Evolutionary conservation across 495 filamentous ascomycete species (phyloP).

Genomic region (Trichoderma asperelloides): DNA sequence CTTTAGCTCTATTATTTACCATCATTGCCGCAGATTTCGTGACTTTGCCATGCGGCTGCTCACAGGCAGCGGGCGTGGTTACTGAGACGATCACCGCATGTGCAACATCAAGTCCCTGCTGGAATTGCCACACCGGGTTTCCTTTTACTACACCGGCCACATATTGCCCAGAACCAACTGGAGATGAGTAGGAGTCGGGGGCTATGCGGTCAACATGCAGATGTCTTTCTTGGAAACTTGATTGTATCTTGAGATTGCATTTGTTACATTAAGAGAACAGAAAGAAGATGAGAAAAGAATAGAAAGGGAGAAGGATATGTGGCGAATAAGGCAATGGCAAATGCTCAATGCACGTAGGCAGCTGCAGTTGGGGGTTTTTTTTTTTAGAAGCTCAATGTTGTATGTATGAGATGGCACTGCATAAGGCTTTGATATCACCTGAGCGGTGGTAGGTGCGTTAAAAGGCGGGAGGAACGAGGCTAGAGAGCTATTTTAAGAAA

Average conservation of each 20-base stretch:
- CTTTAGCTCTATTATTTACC: background rate
- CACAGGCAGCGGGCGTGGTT: background rate
- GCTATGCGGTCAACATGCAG: background rate
- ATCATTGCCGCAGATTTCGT: background rate
- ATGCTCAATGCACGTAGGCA: background rate
- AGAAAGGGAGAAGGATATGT: too few relatives aligned
- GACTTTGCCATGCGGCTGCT: slow-evolving; percentile 7
- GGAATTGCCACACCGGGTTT: slow-evolving; percentile 6
- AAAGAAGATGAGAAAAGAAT: too few relatives aligned
- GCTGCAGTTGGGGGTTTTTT: background rate
- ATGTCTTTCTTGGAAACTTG: too few relatives aligned
- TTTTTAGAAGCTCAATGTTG: background rate
- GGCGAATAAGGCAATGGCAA: background rate
- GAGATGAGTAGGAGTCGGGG: background rate
- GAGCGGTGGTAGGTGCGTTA: background rate
- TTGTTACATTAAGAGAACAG: too few relatives aligned
- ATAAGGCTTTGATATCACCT: background rate
- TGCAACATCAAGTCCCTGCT: background rate
- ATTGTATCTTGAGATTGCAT: too few relatives aligned
- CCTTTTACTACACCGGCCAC: slow-evolving; percentile 8
- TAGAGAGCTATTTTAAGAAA: background rate
- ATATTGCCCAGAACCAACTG: background rate
- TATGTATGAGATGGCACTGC: background rate
- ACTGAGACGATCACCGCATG: slow-evolving; percentile 6
- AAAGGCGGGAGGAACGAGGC: background rate